Conservation (phyloP, 192 early-diverging fungal genomes). For the Backusella australiensis region DNA sequence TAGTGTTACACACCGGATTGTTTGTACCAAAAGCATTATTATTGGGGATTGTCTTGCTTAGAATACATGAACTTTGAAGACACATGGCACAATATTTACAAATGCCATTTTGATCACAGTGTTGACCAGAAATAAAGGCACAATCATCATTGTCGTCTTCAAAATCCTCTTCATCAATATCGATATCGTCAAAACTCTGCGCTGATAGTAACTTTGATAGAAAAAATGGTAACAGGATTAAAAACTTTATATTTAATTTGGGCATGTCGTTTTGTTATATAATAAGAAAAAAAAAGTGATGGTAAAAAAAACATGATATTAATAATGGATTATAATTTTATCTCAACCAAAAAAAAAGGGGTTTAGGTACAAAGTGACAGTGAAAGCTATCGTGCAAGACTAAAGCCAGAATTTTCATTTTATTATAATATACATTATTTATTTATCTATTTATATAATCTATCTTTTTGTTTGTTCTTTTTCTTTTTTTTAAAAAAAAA, state of each 20-base stretch:
- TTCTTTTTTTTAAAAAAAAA: no score
- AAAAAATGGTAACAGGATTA: neutral
- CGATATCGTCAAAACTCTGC: neutral
- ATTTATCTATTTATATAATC: conserved; percentile 6
- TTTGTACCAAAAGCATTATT: neutral
- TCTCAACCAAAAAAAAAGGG: neutral
- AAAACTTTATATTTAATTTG: neutral
- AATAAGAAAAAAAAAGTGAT: neutral
- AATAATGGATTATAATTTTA: neutral
- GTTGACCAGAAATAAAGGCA: conserved; percentile 18
- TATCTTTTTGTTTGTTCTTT: neutral
- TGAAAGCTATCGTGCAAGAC: no score
- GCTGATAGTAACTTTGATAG: neutral
- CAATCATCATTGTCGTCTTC: conserved; percentile 15
- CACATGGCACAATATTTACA: conserved; percentile 31
- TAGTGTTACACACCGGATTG: conserved; percentile 7
- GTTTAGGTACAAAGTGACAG: neutral
- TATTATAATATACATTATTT: neutral
- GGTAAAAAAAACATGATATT: neutral
- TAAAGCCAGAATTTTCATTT: no score
- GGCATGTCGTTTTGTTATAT: neutral
- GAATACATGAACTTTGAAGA: conserved; percentile 23
- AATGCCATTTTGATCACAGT: conserved; percentile 14
- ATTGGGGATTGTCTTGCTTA: conserved; percentile 9
- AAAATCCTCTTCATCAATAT: neutral